phyloP scores from a whole-genome alignment of 1,284 basidiomycete species.

The Pseudozyma thailandica region DNA sequence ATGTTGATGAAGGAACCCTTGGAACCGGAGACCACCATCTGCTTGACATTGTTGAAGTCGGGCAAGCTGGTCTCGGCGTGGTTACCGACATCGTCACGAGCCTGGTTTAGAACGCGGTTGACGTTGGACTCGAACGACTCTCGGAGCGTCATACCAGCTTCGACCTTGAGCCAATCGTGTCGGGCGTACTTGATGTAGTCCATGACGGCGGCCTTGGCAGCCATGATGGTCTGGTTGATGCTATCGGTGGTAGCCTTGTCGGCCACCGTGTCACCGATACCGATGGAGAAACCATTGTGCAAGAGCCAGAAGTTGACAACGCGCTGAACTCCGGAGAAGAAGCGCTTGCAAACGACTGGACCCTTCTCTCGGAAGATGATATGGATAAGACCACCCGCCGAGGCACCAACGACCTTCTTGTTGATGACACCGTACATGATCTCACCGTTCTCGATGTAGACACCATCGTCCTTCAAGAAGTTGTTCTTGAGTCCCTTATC shows the following conservation, averaged over 20 bases:
- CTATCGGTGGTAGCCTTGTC: conserved; percentile 83
- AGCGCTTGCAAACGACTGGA: conserved; percentile 87
- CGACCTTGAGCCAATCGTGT: conserved; percentile 64
- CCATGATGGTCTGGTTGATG: conserved; percentile 84
- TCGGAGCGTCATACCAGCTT: conserved; percentile 95
- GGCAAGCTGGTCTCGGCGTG: conserved; percentile 95
- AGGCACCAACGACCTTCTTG: conserved; percentile 97
- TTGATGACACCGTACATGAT: conserved; percentile 94
- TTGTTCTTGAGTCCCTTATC: conserved; percentile 61
- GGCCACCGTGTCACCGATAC: conserved; percentile 98
- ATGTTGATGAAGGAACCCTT: conserved; percentile 96
- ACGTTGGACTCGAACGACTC: conserved; percentile 96
- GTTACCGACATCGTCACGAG: conserved; percentile 94
- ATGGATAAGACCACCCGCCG: conserved; percentile 89
- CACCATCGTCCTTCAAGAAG: conserved; percentile 79
- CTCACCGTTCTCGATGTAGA: conserved; percentile 97
- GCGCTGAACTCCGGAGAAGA: conserved; percentile 93
- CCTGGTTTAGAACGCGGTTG: conserved; percentile 90
- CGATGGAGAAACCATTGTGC: conserved; percentile 98
- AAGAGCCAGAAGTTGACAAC: conserved; percentile 99
- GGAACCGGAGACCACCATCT: conserved; percentile 99
- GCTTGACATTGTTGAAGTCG: conserved; percentile 99
- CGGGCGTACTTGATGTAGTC: conserved; percentile 63
- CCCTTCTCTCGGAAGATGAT: conserved; percentile 98
- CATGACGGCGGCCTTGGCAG: conserved; percentile 75